Conservation (phyloP, 2,329 filamentous ascomycete genomes). For the Akanthomyces dipterigenus region DNA sequence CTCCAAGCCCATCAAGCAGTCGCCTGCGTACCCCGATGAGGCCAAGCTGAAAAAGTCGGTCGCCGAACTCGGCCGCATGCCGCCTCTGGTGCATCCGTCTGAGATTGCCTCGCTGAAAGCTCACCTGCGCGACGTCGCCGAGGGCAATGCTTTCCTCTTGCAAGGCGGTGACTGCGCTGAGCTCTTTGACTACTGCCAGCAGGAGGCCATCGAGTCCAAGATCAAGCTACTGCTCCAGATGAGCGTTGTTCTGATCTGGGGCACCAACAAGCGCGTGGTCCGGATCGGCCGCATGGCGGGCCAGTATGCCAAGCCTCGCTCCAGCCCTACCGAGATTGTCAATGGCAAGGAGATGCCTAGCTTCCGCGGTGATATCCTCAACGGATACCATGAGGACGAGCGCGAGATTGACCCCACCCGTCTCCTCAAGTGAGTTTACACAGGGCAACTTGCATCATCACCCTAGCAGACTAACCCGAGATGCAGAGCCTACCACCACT, state of each 20-base stretch:
- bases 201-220: slow-evolving; percentile 86
- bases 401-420: slow-evolving; percentile 75
- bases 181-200: slow-evolving; percentile 92
- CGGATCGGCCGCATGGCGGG: slow-evolving; percentile 94
- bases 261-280: slow-evolving; percentile 72
- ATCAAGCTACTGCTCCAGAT: slow-evolving; percentile 96
- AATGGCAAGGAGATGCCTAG: slow-evolving; percentile 77
- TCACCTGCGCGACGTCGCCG: slow-evolving; percentile 75
- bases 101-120: slow-evolving; percentile 77
- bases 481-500: slow-evolving; percentile 82
- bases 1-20: slow-evolving; percentile 71
- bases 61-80: slow-evolving; percentile 59
- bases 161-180: slow-evolving; percentile 97
- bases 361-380: slow-evolving; percentile 93
- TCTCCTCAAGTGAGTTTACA: slow-evolving; percentile 56
- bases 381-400: slow-evolving; percentile 73
- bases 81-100: slow-evolving; percentile 70
- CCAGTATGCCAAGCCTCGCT: slow-evolving; percentile 94
- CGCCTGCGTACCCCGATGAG: slow-evolving; percentile 61
- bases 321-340: slow-evolving; percentile 76
- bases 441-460: background rate
- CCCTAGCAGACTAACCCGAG: slow-evolving; percentile 7
- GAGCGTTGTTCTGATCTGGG: slow-evolving; percentile 93
- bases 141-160: slow-evolving; percentile 85
- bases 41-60: slow-evolving; percentile 52